phyloP scores from a whole-genome alignment of 2,329 filamentous ascomycete genomes.

The Aulographum hederae region DNA sequence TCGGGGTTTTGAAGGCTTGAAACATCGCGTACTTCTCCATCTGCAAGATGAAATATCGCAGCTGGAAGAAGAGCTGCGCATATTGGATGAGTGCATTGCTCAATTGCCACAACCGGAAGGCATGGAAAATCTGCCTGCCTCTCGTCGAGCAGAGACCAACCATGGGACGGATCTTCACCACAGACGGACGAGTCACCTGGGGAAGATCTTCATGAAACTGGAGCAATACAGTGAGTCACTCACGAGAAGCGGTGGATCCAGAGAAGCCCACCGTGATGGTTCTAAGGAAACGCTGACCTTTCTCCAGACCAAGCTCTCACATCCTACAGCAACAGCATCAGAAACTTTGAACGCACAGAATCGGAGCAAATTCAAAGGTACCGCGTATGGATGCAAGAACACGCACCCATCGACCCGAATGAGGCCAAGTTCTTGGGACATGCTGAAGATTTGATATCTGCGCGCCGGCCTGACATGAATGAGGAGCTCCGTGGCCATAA shows the following conservation, averaged over 20 bases:
- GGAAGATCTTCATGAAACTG: conserved; percentile 45
- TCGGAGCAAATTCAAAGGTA: conserved; percentile 34
- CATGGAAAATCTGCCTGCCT: conserved; percentile 28
- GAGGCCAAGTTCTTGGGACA: conserved; percentile 43
- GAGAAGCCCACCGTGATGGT: neutral
- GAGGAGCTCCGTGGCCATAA: too few species aligned
- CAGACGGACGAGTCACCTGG: conserved; percentile 39
- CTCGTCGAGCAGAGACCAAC: conserved; percentile 36
- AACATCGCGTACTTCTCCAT: conserved; percentile 65
- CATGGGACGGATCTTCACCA: conserved; percentile 39
- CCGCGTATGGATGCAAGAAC: conserved; percentile 34
- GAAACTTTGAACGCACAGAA: conserved; percentile 30
- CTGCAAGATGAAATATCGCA: conserved; percentile 73
- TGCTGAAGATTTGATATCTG: conserved; percentile 33
- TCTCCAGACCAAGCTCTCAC: conserved; percentile 36
- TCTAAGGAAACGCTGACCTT: neutral
- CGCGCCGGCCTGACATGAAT: too few species aligned
- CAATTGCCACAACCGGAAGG: conserved; percentile 15
- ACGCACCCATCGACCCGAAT: conserved; percentile 35
- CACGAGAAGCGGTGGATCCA: conserved; percentile 2
- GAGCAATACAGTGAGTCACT: conserved; percentile 44
- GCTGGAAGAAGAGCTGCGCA: conserved; percentile 58
- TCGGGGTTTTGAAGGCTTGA: conserved; percentile 63
- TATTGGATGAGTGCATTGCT: conserved; percentile 43
- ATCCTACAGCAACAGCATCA: conserved; percentile 36